Evolutionary conservation across 495 filamentous ascomycete genomes (phyloP).

Genomic region (Penicillium malachiteum): DNA sequence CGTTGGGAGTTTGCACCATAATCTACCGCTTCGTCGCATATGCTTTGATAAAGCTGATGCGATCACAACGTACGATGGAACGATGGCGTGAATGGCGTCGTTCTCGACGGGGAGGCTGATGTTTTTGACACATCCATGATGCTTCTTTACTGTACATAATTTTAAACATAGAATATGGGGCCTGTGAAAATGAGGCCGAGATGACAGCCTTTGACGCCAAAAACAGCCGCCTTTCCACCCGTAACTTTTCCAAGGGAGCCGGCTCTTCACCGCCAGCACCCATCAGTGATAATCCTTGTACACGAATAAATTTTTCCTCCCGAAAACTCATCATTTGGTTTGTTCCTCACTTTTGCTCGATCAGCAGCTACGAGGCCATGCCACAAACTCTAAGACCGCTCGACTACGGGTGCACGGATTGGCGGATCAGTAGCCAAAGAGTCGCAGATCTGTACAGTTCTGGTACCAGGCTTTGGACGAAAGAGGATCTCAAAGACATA

Average conservation of each 20-base stretch:
- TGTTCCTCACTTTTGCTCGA: constrained; percentile 21
- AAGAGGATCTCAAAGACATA: constrained; percentile 37
- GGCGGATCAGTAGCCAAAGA: constrained; percentile 38
- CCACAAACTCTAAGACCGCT: constrained; percentile 29
- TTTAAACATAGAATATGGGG: too few relatives aligned
- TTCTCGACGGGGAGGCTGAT: constrained; percentile 4
- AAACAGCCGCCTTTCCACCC: too few relatives aligned
- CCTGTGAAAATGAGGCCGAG: too few relatives aligned
- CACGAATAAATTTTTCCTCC: constrained; percentile 15
- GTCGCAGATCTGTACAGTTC: constrained; percentile 37
- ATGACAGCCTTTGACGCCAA: too few relatives aligned
- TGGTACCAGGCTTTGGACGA: constrained; percentile 38
- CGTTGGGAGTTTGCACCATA: constrained; percentile 57
- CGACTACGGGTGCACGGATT: constrained; percentile 35
- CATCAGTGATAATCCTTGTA: too few relatives aligned
- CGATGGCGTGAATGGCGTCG: constrained; percentile 27
- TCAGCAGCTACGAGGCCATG: constrained; percentile 25
- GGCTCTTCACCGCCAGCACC: too few relatives aligned
- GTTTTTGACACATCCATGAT: background rate
- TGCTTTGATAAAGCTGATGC: constrained; percentile 52
- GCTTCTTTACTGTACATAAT: background rate
- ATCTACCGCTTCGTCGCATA: constrained; percentile 67
- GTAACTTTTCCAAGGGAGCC: too few relatives aligned
- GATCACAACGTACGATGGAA: constrained; percentile 25
- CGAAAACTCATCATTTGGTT: constrained; percentile 17